Conservation (phyloP, 345 rosid genomes). For the Eucalyptus erythrocorys region DNA sequence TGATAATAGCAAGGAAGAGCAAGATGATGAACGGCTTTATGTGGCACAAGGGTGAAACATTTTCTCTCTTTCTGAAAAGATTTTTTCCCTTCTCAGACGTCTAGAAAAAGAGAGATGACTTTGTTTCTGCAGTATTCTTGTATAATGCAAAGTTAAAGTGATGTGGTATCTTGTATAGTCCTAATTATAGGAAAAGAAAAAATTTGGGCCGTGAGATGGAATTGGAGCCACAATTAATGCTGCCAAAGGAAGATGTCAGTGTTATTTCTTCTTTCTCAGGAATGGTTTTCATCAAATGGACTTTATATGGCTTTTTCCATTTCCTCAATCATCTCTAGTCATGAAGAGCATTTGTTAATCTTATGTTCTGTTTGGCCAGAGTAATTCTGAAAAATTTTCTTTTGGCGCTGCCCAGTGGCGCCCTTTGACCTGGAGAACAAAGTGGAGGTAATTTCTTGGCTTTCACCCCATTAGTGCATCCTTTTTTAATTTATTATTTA, state of each 20-base stretch:
- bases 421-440: neutral
- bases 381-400: neutral
- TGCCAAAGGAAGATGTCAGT: neutral
- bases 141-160: neutral
- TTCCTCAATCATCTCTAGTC: neutral
- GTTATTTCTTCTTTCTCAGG: neutral
- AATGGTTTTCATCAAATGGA: neutral
- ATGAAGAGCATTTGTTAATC: neutral
- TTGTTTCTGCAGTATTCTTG: neutral
- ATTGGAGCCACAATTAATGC: neutral
- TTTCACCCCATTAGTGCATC: neutral
- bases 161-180: neutral
- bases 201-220: neutral
- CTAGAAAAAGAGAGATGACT: neutral
- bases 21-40: constrained; percentile 24
- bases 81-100: neutral
- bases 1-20: constrained; percentile 17
- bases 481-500: neutral
- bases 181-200: neutral
- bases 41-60: constrained; percentile 30
- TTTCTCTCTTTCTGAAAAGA: neutral
- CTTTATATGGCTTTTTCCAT: neutral
- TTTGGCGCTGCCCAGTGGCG: neutral
- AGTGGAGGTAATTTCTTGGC: neutral
- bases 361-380: neutral